These are phyloP conservation scores for Dactylonectria estremocensis DNA, from an alignment of 2,329 filamentous ascomycete species.

Conservation along the genomic window DNA sequence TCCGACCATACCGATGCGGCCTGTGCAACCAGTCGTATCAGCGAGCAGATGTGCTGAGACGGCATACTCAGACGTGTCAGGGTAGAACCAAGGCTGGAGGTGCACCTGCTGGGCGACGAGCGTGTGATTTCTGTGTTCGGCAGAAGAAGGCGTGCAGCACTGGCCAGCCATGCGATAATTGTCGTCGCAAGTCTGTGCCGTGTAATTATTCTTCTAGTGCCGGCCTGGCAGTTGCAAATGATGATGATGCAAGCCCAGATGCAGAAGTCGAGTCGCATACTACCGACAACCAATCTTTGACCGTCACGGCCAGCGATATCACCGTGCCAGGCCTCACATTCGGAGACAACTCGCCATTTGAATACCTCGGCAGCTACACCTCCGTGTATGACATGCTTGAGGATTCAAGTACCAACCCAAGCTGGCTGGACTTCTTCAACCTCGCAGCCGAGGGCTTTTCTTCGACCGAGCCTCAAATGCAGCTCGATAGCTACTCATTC, in stretches of 20 bases:
- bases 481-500: neutral
- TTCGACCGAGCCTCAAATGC: neutral
- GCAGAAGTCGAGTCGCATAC: neutral
- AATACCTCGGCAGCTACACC: neutral
- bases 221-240: neutral
- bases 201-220: neutral
- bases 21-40: conserved; percentile 7
- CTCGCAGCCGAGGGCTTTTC: neutral
- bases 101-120: neutral
- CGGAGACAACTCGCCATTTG: neutral
- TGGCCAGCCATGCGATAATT: conserved; percentile 1
- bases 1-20: neutral
- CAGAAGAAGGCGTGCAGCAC: conserved; percentile 15
- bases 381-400: neutral
- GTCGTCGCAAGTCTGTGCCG: neutral
- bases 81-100: neutral
- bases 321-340: neutral
- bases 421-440: conserved; percentile 12
- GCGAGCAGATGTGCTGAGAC: conserved; percentile 9
- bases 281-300: neutral
- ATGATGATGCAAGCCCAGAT: neutral
- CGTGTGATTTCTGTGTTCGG: conserved; percentile 8
- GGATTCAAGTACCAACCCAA: neutral
- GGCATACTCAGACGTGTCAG: conserved; percentile 3
- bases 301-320: neutral